Base-by-base conservation (phyloP, 2,329 filamentous ascomycete species). In the Nannizzia gypsea region DNA sequence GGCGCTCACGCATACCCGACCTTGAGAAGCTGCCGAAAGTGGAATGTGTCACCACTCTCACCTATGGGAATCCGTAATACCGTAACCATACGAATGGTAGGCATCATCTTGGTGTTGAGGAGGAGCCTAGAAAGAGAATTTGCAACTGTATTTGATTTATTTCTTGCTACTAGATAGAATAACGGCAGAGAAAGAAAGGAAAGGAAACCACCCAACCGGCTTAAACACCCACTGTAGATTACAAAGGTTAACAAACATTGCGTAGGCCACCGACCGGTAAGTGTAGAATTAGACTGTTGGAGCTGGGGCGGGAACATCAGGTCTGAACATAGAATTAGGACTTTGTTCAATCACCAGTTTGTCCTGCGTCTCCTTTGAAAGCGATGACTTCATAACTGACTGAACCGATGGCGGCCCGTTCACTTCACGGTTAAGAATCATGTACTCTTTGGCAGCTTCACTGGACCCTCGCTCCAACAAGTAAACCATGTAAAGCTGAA, bases 371-470 rank as follows among this genome's bases (percentile, higher is more conserved):
- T 56, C 54, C 26, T 56, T 56, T 56, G 54, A 42, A 22, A 26
- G 8, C 6, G 22, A 20, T 13, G 68, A 46, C 42, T 62, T 70
- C 61, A 72, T 70, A 48, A 67, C 64, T 40, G 67, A 63, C 24
- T 71, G 69, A 9, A 77, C 74, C 4, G 75, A 77, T 2, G 67
- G 64, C 3, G 76, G 75, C 0, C 93, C 93, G 71, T 95, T 93
- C 62, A 96, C 83, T 71, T 95, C 88, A 48, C 85, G 83, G 70
- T 99, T 92, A 38, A 97, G 77, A 61, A 81, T 77, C 69, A 96
- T 79, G 71, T 91, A 96, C 67, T 91, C 87, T 73, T 90, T 89
- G 76, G 95, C 92, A 1, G 89, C 83, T 34, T 91, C 83, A 71
- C 90, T 88, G 62, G 83, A 85, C 13, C 92, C 91, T 59, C 88